phyloP scores from a whole-genome alignment of 2,329 filamentous ascomycete species.

The Aureobasidium sp. region DNA sequence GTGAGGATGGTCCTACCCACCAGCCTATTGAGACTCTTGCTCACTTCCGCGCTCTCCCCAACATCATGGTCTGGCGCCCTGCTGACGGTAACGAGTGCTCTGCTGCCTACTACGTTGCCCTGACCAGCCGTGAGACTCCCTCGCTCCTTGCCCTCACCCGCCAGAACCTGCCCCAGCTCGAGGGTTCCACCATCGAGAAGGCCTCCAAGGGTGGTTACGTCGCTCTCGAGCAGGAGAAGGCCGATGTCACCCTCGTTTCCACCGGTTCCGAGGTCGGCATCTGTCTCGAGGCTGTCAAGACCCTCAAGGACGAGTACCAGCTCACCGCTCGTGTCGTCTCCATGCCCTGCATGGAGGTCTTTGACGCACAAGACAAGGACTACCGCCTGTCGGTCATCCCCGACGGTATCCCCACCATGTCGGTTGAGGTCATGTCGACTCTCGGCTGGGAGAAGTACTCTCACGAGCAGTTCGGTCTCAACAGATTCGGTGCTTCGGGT shows the following conservation, averaged over 20 bases:
- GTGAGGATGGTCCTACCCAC: constrained; percentile 96
- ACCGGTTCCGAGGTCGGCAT: constrained; percentile 95
- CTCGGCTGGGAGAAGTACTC: constrained; percentile 99
- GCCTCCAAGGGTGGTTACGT: constrained; percentile 95
- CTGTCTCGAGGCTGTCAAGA: constrained; percentile 85
- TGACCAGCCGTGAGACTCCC: constrained; percentile 83
- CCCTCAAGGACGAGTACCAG: constrained; percentile 79
- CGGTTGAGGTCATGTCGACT: constrained; percentile 93
- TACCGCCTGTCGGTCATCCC: constrained; percentile 90
- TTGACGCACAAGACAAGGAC: constrained; percentile 87
- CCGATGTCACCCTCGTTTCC: constrained; percentile 80
- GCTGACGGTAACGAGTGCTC: constrained; percentile 98
- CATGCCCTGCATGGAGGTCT: constrained; percentile 93
- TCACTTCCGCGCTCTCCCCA: constrained; percentile 97
- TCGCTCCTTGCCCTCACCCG: constrained; percentile 91
- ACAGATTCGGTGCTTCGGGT: constrained; percentile 96
- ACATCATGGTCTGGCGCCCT: constrained; percentile 99
- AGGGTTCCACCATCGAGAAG: constrained; percentile 83
- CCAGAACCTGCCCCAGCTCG: constrained; percentile 96
- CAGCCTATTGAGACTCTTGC: constrained; percentile 98
- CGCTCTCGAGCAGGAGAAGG: constrained; percentile 72
- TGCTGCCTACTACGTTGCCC: constrained; percentile 90
- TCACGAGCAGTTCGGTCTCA: constrained; percentile 98
- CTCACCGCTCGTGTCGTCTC: constrained; percentile 88
- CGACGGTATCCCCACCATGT: constrained; percentile 86